Percentiles rank a stretch among this genome's conserved stretches.
Conservation (phyloP, 2,329 filamentous ascomycete species). For the Sporothrix dimorphospora region DNA sequence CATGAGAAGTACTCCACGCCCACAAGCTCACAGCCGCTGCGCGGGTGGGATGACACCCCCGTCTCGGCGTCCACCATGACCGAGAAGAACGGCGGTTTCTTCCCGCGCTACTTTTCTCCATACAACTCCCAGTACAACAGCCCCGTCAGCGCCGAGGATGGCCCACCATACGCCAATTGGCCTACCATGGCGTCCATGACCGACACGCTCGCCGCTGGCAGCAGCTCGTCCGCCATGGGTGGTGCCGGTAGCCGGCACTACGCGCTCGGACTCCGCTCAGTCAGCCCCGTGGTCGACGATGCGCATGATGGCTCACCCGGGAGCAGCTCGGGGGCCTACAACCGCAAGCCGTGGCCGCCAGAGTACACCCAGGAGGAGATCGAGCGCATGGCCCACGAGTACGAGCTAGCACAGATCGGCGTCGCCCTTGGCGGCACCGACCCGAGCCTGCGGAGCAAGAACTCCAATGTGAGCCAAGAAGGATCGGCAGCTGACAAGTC, state of each 20-base stretch:
- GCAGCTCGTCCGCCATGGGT: conserved; percentile 25
- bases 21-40: conserved; percentile 56
- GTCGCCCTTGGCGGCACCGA: conserved; percentile 49
- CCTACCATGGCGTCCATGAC: conserved; percentile 36
- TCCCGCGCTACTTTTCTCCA: conserved; percentile 58
- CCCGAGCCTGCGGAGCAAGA: conserved; percentile 40
- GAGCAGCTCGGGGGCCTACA: background rate
- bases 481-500: conserved; percentile 1
- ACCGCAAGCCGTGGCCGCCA: background rate
- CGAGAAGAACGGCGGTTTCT: conserved; percentile 41
- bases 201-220: conserved; percentile 20
- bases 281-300: background rate
- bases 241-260: conserved; percentile 10
- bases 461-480: conserved; percentile 38
- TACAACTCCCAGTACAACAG: conserved; percentile 64
- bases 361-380: conserved; percentile 36
- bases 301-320: background rate
- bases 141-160: conserved; percentile 54
- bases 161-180: conserved; percentile 44
- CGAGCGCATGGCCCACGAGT: conserved; percentile 36
- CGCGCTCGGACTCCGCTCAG: background rate
- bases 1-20: conserved; percentile 56
- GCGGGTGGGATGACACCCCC: conserved; percentile 56
- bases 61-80: conserved; percentile 43
- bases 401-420: conserved; percentile 43